Conservation (phyloP, 2,329 filamentous ascomycete genomes). For the Colletotrichum cordylinicola region DNA sequence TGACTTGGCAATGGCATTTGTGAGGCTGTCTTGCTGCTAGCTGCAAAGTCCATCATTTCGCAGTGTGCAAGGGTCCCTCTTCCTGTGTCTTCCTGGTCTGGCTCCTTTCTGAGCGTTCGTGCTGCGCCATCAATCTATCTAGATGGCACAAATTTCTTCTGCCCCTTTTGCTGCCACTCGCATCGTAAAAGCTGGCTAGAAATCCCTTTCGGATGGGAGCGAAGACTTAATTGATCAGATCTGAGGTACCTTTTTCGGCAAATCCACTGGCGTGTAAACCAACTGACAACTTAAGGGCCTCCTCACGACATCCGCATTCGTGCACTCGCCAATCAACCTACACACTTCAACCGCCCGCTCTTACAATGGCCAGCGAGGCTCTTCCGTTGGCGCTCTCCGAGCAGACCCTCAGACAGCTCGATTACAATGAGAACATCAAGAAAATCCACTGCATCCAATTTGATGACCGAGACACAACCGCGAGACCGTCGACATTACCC, state of each 20-base stretch:
- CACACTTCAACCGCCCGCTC: neutral
- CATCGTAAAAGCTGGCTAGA: neutral
- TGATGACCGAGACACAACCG: neutral
- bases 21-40: neutral
- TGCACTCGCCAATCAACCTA: neutral
- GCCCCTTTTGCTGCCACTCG: neutral
- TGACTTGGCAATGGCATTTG: neutral
- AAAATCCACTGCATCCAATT: neutral
- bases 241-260: neutral
- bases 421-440: neutral
- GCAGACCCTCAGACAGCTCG: neutral
- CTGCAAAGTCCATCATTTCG: neutral
- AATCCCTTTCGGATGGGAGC: neutral
- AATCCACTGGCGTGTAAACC: neutral
- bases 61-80: neutral
- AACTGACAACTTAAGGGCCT: neutral
- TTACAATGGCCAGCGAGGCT: neutral
- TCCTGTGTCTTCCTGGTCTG: neutral
- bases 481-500: neutral
- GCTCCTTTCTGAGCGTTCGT: neutral
- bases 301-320: neutral
- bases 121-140: neutral
- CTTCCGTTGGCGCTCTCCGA: neutral
- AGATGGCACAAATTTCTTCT: neutral
- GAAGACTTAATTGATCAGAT: neutral